Evolutionary conservation across 1,284 basidiomycete species (phyloP).

Genomic region (Moniliella sp.): DNA sequence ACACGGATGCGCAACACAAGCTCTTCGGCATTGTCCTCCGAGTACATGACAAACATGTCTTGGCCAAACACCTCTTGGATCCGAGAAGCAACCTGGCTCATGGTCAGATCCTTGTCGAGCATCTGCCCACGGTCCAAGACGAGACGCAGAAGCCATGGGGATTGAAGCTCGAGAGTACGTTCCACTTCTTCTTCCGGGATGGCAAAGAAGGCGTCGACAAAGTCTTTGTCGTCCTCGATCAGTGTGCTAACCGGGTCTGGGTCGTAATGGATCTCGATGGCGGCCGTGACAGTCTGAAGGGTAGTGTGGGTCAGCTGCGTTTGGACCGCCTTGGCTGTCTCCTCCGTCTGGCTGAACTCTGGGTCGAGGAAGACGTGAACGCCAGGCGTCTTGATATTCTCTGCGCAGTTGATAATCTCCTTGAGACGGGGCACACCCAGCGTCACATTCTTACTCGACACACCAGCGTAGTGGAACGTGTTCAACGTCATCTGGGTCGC

Average conservation of each 20-base stretch:
- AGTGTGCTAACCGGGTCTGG: slow-evolving; percentile 75
- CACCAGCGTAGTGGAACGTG: slow-evolving; percentile 97
- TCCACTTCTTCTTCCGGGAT: slow-evolving; percentile 94
- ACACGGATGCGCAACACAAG: slow-evolving; percentile 85
- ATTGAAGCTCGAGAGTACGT: slow-evolving; percentile 68
- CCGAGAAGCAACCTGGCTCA: slow-evolving; percentile 79
- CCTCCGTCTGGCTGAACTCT: slow-evolving; percentile 20
- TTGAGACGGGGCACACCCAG: slow-evolving; percentile 91
- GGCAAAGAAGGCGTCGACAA: slow-evolving; percentile 96
- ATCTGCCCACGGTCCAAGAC: slow-evolving; percentile 92
- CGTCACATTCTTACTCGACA: slow-evolving; percentile 88
- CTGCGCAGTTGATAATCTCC: slow-evolving; percentile 96
- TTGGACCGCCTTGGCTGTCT: slow-evolving; percentile 59
- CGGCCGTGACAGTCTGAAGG: slow-evolving; percentile 75
- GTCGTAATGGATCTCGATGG: slow-evolving; percentile 95
- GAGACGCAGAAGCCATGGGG: slow-evolving; percentile 87
- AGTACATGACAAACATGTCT: slow-evolving; percentile 93
- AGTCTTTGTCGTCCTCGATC: slow-evolving; percentile 84
- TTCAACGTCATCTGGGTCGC: slow-evolving; percentile 94
- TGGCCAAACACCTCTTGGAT: slow-evolving; percentile 87
- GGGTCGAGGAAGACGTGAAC: slow-evolving; percentile 56
- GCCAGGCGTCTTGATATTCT: slow-evolving; percentile 93
- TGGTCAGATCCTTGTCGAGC: slow-evolving; percentile 84
- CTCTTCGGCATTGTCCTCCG: slow-evolving; percentile 94
- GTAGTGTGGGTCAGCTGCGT: slow-evolving; percentile 86